These are phyloP conservation scores for Gentiana macrophylla DNA, from an alignment of 257 asterid genomes.

Conservation along the genomic window DNA sequence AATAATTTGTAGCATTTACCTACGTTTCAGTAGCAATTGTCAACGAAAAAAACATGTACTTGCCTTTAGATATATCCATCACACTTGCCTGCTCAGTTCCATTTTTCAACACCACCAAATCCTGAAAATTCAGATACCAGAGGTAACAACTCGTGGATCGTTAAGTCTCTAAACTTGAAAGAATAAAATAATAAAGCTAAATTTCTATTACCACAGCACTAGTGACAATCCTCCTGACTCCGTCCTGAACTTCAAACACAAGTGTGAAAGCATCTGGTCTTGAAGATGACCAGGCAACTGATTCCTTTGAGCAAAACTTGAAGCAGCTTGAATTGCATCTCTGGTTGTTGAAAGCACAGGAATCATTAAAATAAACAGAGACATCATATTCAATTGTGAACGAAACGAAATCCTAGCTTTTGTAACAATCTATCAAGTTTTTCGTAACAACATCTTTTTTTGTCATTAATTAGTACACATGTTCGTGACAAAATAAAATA, in stretches of 20 bases:
- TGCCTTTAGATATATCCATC: neutral
- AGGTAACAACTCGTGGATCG: neutral
- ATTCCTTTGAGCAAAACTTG: conserved; percentile 29
- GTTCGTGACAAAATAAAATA: no score
- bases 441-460: no score
- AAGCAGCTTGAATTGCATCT: conserved; percentile 33
- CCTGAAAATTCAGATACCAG: conserved; percentile 21
- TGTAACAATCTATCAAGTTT: no score
- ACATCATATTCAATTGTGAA: no score
- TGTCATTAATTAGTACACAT: no score
- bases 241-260: conserved; percentile 34
- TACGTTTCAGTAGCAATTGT: neutral
- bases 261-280: conserved; percentile 38
- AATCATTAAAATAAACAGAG: neutral
- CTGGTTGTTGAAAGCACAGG: conserved; percentile 7
- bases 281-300: conserved; percentile 29
- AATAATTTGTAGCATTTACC: conserved; percentile 40
- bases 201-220: conserved; percentile 34
- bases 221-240: conserved; percentile 29
- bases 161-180: neutral
- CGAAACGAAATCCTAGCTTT: no score
- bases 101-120: conserved; percentile 24
- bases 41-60: neutral
- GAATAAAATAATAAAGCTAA: neutral
- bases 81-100: conserved; percentile 60